Evolutionary conservation across 2,329 filamentous ascomycete genomes (phyloP).

Genomic region (Aspergillus oerlinghausenensis): DNA sequence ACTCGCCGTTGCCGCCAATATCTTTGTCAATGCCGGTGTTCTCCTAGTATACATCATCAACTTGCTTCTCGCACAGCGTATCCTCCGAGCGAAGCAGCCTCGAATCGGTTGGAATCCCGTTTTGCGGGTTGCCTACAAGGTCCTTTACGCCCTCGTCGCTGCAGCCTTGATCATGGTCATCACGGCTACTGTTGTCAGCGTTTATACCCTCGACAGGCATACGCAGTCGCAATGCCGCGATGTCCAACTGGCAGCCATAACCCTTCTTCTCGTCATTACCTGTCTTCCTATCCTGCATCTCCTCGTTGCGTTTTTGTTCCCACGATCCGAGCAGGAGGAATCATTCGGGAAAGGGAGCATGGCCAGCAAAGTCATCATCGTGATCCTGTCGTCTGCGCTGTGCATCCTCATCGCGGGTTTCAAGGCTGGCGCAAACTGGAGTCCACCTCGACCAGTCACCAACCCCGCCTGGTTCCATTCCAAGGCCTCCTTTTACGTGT

Average conservation of each 20-base stretch:
- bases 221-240: conserved; percentile 52
- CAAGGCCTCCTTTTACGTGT: conserved; percentile 71
- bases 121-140: conserved; percentile 51
- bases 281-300: conserved; percentile 62
- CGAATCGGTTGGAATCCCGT: conserved; percentile 61
- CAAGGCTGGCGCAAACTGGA: conserved; percentile 58
- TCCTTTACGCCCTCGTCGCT: conserved; percentile 56
- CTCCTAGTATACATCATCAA: conserved; percentile 74
- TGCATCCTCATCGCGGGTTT: conserved; percentile 63
- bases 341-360: conserved; percentile 65
- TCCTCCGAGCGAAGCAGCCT: conserved; percentile 70
- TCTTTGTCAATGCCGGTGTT: conserved; percentile 71
- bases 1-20: conserved; percentile 55
- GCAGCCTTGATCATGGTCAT: conserved; percentile 64
- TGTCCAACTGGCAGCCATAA: conserved; percentile 60
- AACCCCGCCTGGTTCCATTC: conserved; percentile 66
- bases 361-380: conserved; percentile 61
- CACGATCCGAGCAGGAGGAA: conserved; percentile 43
- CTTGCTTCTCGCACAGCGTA: conserved; percentile 69
- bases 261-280: conserved; percentile 60
- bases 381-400: conserved; percentile 55
- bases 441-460: conserved; percentile 43
- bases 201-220: conserved; percentile 58
- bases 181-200: conserved; percentile 57
- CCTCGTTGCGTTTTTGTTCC: conserved; percentile 43